These are phyloP conservation scores for Xerocomus subilludens DNA, from an alignment of 1,284 basidiomycete species.

Conservation along the genomic window DNA sequence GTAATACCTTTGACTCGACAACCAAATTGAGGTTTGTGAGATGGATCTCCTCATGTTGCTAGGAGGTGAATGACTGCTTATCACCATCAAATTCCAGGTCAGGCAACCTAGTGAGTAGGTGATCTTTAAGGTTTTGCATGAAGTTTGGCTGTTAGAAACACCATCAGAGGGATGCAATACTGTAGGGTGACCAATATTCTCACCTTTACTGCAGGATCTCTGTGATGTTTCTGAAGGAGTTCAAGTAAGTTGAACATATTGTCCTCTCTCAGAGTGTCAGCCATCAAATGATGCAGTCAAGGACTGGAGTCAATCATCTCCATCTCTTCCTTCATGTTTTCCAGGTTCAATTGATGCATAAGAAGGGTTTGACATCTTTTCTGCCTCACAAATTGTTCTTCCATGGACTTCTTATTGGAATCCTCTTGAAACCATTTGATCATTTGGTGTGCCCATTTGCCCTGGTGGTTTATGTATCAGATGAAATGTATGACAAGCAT, in stretches of 20 bases:
- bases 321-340: not conserved
- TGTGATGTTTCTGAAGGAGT: not conserved
- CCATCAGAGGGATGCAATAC: too few species aligned
- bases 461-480: not conserved
- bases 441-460: too few species aligned
- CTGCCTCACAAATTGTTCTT: not conserved
- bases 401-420: too few species aligned
- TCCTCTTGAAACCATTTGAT: too few species aligned
- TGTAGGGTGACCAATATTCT: too few species aligned
- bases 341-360: not conserved
- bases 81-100: slow-evolving; percentile 26
- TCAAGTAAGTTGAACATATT: too few species aligned
- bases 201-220: slow-evolving; percentile 34
- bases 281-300: too few species aligned
- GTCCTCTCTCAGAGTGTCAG: too few species aligned
- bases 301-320: too few species aligned
- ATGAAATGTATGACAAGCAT: not conserved
- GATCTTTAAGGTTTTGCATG: slow-evolving; percentile 19
- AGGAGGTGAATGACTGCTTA: slow-evolving; percentile 17
- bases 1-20: slow-evolving; percentile 16
- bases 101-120: slow-evolving; percentile 33
- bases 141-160: not conserved
- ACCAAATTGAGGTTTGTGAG: slow-evolving; percentile 8
- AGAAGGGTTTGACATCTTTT: not conserved
- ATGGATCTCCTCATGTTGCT: not conserved